phyloP scores from a whole-genome alignment of 768 basidiomycete genomes.

The Gymnopilus dilepis region DNA sequence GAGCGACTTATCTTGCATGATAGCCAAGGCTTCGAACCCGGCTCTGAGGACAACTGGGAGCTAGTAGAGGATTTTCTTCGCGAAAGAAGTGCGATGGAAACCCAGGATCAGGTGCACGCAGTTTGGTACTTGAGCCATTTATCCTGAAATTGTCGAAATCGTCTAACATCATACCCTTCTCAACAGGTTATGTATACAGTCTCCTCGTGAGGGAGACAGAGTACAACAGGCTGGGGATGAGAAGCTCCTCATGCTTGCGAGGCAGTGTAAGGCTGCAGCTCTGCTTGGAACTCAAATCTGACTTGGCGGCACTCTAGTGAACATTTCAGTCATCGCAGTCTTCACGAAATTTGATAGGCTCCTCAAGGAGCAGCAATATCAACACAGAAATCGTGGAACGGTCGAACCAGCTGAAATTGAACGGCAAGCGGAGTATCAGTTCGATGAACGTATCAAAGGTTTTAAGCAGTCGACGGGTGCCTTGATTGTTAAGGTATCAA shows the following conservation, averaged over 20 bases:
- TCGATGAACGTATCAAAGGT: background rate
- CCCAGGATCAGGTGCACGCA: background rate
- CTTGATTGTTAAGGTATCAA: background rate
- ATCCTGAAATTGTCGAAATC: too few species aligned
- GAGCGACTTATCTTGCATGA: slow-evolving; percentile 34
- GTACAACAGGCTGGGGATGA: background rate
- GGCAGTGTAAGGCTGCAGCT: background rate
- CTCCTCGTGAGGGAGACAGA: background rate
- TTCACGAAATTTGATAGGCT: slow-evolving; percentile 38
- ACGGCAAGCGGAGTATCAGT: background rate
- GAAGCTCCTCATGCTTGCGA: background rate
- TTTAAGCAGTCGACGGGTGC: background rate
- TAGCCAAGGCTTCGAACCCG: slow-evolving; percentile 34
- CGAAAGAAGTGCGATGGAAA: background rate
- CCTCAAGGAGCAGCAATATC: slow-evolving; percentile 8
- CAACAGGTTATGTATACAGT: background rate
- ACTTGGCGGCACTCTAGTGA: background rate
- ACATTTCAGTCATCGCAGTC: slow-evolving; percentile 31
- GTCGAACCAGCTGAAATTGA: background rate
- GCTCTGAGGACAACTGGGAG: slow-evolving; percentile 13
- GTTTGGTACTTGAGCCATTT: background rate
- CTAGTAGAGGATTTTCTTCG: background rate
- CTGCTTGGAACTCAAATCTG: too few species aligned
- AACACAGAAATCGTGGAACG: too few species aligned
- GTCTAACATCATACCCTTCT: background rate